These are phyloP conservation scores for Solanum rostratum DNA, from an alignment of 257 asterid species.

Conservation along the genomic window DNA sequence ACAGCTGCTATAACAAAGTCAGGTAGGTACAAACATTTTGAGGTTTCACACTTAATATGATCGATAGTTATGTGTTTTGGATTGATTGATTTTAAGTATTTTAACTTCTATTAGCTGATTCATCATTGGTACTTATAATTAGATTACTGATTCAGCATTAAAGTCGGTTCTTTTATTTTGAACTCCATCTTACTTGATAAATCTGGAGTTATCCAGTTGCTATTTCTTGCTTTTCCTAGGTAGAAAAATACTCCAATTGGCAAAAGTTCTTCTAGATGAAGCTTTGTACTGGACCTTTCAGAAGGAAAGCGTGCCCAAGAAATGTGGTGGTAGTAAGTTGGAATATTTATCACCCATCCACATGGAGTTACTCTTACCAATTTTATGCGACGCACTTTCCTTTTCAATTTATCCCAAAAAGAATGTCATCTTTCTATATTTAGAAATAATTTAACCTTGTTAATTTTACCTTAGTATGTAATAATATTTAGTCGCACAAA, in stretches of 20 bases:
- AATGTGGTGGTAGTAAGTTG: background rate
- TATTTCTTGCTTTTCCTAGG: background rate
- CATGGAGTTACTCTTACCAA: background rate
- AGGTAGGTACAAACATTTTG: conserved; percentile 31
- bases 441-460: background rate
- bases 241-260: background rate
- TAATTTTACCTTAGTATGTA: background rate
- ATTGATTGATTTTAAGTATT: background rate
- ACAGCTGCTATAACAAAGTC: conserved; percentile 73
- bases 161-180: background rate
- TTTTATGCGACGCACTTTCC: background rate
- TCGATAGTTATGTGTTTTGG: background rate
- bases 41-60: background rate
- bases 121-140: background rate
- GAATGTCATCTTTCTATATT: background rate
- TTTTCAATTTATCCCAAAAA: background rate
- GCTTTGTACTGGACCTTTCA: background rate
- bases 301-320: background rate
- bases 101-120: background rate
- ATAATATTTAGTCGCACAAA: background rate
- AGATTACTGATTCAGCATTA: background rate
- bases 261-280: background rate
- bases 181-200: background rate
- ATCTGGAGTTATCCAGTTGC: background rate
- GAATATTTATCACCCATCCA: background rate